These are phyloP conservation scores for Citrus glauca DNA, from an alignment of 345 rosid species.

Conservation along the genomic window DNA sequence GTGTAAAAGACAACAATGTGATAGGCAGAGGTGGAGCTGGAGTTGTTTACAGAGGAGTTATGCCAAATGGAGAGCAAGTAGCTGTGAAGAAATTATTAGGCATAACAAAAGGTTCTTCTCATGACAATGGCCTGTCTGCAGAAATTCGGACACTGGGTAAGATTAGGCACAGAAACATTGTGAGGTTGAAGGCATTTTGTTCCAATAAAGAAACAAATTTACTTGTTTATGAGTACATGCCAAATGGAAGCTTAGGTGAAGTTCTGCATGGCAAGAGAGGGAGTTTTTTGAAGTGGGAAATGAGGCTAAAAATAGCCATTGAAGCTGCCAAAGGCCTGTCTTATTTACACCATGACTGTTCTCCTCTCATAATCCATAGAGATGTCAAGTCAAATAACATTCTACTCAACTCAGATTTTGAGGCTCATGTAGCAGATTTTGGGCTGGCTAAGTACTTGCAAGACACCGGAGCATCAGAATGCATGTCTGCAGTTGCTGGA, in stretches of 20 bases:
- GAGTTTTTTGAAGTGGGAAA: constrained; percentile 59
- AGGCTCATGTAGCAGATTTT: constrained; percentile 97
- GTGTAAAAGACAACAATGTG: constrained; percentile 80
- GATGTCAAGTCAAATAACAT: constrained; percentile 96
- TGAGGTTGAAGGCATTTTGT: constrained; percentile 77
- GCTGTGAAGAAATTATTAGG: constrained; percentile 84
- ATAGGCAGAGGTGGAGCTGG: constrained; percentile 96
- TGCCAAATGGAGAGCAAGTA: constrained; percentile 84
- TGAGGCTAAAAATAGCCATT: constrained; percentile 73
- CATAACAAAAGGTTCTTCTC: constrained; percentile 56
- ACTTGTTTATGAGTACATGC: constrained; percentile 91
- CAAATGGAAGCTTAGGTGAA: constrained; percentile 91
- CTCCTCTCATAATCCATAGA: constrained; percentile 80
- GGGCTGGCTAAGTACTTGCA: constrained; percentile 86
- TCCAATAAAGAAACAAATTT: constrained; percentile 80
- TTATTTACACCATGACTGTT: constrained; percentile 93
- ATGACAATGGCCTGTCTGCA: constrained; percentile 82
- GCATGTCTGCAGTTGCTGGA: constrained; percentile 96
- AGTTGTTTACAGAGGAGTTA: constrained; percentile 71
- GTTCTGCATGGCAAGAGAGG: constrained; percentile 83
- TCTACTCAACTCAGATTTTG: constrained; percentile 71
- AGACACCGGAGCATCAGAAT: constrained; percentile 77
- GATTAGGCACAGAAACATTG: constrained; percentile 90
- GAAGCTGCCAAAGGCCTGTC: constrained; percentile 94
- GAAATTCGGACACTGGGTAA: constrained; percentile 85